Percentiles rank a stretch among this genome's conserved stretches.
phyloP scores from a whole-genome alignment of 2,329 filamentous ascomycete species.

The Diaporthe sp. region DNA sequence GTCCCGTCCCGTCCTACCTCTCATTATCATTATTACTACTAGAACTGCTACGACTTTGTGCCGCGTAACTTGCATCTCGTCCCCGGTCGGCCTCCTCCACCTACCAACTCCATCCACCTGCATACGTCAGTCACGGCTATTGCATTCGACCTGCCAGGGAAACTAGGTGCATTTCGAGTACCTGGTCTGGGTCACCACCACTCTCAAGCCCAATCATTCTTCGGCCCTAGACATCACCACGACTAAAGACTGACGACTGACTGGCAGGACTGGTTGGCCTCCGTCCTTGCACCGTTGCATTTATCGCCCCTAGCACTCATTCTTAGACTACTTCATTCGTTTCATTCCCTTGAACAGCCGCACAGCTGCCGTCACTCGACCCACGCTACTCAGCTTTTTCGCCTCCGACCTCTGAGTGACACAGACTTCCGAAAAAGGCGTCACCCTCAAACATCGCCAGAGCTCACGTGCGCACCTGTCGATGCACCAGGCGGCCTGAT shows the following conservation, averaged over 20 bases:
- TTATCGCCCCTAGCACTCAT: background rate
- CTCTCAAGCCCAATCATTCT: conserved; percentile 18
- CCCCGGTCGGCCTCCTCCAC: conserved; percentile 8
- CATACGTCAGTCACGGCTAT: conserved; percentile 26
- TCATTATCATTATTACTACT: background rate
- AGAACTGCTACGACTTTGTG: too few species aligned
- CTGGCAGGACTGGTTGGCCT: conserved; percentile 14
- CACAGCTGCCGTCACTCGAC: background rate
- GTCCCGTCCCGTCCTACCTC: background rate
- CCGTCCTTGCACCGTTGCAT: background rate
- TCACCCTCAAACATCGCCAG: background rate
- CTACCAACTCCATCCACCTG: conserved; percentile 6
- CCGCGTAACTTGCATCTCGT: background rate
- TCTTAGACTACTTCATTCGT: background rate
- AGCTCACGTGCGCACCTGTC: conserved; percentile 8
- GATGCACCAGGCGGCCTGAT: background rate
- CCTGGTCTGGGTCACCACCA: conserved; percentile 12
- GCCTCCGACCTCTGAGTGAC: background rate
- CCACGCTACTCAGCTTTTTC: background rate
- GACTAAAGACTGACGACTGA: background rate
- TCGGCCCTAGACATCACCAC: conserved; percentile 18
- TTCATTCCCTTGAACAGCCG: background rate
- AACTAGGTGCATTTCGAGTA: background rate
- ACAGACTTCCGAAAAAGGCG: background rate
- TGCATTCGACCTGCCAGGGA: conserved; percentile 8